Conservation (phyloP, 768 basidiomycete genomes). For the Cystobasidiopsis lactophilus region DNA sequence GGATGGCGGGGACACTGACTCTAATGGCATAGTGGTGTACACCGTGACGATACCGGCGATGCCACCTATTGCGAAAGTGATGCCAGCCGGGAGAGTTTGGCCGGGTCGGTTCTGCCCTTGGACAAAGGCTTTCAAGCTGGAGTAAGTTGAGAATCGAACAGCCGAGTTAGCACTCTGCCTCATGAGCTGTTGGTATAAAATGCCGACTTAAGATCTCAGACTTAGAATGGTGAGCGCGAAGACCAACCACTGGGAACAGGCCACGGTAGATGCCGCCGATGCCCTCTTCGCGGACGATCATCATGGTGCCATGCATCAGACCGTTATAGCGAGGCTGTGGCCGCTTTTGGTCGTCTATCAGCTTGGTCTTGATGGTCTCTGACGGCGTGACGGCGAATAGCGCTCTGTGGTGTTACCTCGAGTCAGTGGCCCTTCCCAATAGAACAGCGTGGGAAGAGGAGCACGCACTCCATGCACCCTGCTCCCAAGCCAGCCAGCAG, state of each 20-base stretch:
- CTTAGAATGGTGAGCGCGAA: not conserved
- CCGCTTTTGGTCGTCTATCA: slow-evolving; percentile 80
- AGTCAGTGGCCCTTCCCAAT: slow-evolving; percentile 23
- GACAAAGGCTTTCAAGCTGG: slow-evolving; percentile 38
- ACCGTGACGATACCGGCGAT: slow-evolving; percentile 88
- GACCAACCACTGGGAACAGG: slow-evolving; percentile 69
- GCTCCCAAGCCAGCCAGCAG: slow-evolving; percentile 41
- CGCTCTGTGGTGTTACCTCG: slow-evolving; percentile 23
- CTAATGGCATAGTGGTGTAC: slow-evolving; percentile 37
- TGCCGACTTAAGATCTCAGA: not conserved
- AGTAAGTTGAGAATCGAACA: slow-evolving; percentile 25
- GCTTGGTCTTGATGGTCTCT: slow-evolving; percentile 98
- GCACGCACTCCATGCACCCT: slow-evolving; percentile 47
- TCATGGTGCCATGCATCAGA: slow-evolving; percentile 55
- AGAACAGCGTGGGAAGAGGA: not conserved
- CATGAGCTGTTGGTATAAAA: slow-evolving; percentile 45
- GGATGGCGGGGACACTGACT: slow-evolving; percentile 17
- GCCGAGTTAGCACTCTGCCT: slow-evolving; percentile 96
- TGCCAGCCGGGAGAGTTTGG: slow-evolving; percentile 55
- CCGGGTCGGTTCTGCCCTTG: slow-evolving; percentile 65
- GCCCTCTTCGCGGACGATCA: slow-evolving; percentile 69
- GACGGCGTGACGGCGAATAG: slow-evolving; percentile 88
- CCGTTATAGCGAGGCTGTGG: slow-evolving; percentile 68
- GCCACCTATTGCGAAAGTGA: slow-evolving; percentile 86
- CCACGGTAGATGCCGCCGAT: slow-evolving; percentile 56